Percentiles rank a stretch among this genome's conserved stretches.
These are phyloP conservation scores for Geotrichum bryndzae DNA, from an alignment of 1,139 yeast species.

Conservation along the genomic window DNA sequence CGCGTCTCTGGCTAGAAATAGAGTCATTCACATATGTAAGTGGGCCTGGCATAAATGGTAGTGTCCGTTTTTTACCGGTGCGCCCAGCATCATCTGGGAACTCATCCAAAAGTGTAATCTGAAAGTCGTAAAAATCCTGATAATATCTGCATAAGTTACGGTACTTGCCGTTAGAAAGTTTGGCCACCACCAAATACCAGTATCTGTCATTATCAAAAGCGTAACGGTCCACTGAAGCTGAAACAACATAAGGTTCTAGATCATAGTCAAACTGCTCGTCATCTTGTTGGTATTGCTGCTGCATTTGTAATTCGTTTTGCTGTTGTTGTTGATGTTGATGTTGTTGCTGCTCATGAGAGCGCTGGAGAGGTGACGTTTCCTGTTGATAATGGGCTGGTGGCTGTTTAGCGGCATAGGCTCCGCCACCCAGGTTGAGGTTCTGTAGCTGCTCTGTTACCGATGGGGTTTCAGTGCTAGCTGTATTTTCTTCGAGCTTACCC, in stretches of 20 bases:
- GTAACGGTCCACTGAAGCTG: slow-evolving; percentile 75
- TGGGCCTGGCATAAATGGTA: slow-evolving; percentile 97
- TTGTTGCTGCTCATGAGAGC: slow-evolving; percentile 11
- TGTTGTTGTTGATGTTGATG: slow-evolving; percentile 10
- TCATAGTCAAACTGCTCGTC: slow-evolving; percentile 10
- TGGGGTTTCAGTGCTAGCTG: background rate
- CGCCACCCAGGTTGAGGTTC: slow-evolving; percentile 8
- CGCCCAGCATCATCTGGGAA: slow-evolving; percentile 94
- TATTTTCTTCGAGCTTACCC: slow-evolving; percentile 42
- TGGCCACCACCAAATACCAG: slow-evolving; percentile 75
- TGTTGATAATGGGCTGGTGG: slow-evolving; percentile 15
- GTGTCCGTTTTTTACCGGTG: slow-evolving; percentile 65
- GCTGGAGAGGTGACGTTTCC: background rate
- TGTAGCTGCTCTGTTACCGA: slow-evolving; percentile 14
- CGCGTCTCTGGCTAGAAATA: slow-evolving; percentile 77
- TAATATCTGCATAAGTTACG: slow-evolving; percentile 81
- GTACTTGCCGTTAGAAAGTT: slow-evolving; percentile 59
- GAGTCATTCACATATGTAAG: slow-evolving; percentile 85
- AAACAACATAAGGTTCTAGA: slow-evolving; percentile 31
- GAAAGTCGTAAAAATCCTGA: slow-evolving; percentile 94
- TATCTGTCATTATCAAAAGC: slow-evolving; percentile 81
- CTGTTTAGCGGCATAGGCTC: background rate
- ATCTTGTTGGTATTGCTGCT: slow-evolving; percentile 18
- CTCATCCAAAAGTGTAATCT: slow-evolving; percentile 71
- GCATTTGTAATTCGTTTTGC: slow-evolving; percentile 17